Conservation (phyloP, 768 basidiomycete species). For the Dacryopinax spathularia region DNA sequence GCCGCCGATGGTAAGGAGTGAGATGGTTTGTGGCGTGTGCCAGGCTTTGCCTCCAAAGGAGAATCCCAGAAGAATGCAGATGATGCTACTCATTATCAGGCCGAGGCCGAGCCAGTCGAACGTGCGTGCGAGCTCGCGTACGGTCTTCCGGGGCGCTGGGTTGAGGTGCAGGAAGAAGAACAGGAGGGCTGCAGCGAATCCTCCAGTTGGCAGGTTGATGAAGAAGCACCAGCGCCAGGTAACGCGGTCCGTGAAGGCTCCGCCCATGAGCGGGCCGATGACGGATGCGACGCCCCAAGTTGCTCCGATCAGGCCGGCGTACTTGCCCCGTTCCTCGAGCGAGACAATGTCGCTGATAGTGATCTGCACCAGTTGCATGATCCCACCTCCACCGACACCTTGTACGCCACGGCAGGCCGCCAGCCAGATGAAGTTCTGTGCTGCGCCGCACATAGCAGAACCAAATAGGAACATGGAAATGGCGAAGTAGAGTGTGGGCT, state of each 20-base stretch:
- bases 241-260: constrained; percentile 63
- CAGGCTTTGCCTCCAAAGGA: constrained; percentile 54
- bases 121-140: constrained; percentile 43
- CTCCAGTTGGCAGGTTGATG: constrained; percentile 51
- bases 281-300: constrained; percentile 67
- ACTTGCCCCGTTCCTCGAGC: constrained; percentile 65
- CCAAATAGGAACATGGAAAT: constrained; percentile 61
- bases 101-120: constrained; percentile 61
- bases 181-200: constrained; percentile 43
- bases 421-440: constrained; percentile 65
- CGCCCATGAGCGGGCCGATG: constrained; percentile 67
- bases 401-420: constrained; percentile 64
- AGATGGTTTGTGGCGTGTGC: constrained; percentile 41
- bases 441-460: constrained; percentile 68
- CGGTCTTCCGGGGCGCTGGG: constrained; percentile 45
- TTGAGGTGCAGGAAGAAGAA: constrained; percentile 64
- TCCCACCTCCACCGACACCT: constrained; percentile 71
- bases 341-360: constrained; percentile 74
- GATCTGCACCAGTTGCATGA: constrained; percentile 59
- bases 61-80: constrained; percentile 57
- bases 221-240: constrained; percentile 58
- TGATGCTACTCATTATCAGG: constrained; percentile 49
- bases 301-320: constrained; percentile 58
- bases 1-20: constrained; percentile 45
- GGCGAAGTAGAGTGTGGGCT: constrained; percentile 51